Conservation (phyloP, 495 filamentous ascomycete species). For the Penicillium riverlandense region DNA sequence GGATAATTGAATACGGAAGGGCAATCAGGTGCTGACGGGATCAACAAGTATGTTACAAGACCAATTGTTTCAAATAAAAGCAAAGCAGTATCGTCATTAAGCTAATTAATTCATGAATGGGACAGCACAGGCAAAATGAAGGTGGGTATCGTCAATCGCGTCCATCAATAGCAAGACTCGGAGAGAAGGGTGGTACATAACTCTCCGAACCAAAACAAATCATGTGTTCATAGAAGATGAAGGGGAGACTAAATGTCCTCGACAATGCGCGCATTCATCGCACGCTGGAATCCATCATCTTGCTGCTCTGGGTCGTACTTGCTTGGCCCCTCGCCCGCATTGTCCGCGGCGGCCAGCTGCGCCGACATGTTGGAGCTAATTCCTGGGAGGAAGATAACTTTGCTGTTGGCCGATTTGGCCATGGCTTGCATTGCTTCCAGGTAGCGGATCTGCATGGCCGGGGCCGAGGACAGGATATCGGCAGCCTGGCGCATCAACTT, state of each 20-base stretch:
- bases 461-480: conserved; percentile 86
- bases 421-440: conserved; percentile 99
- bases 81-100: not conserved
- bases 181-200: not conserved
- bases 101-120: not conserved
- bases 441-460: conserved; percentile 98
- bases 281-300: conserved; percentile 65
- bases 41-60: no score
- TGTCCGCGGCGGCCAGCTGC: conserved; percentile 45
- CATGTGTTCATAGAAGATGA: conserved; percentile 10
- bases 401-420: conserved; percentile 92
- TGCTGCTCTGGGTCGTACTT: conserved; percentile 31
- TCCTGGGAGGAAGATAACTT: conserved; percentile 91
- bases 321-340: conserved; percentile 52
- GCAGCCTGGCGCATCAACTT: conserved; percentile 98
- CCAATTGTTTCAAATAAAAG: not conserved
- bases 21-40: no score
- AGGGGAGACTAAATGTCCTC: conserved; percentile 64
- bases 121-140: conserved; percentile 14
- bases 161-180: conserved; percentile 10
- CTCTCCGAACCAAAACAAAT: conserved; percentile 7
- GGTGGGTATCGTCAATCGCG: conserved; percentile 32
- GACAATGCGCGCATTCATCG: conserved; percentile 77
- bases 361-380: conserved; percentile 43
- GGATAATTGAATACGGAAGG: no score